Evolutionary conservation across 2,329 filamentous ascomycete species (phyloP), one percentile per base, ranked within the genome.

Genomic region (Onygenales sp.): DNA sequence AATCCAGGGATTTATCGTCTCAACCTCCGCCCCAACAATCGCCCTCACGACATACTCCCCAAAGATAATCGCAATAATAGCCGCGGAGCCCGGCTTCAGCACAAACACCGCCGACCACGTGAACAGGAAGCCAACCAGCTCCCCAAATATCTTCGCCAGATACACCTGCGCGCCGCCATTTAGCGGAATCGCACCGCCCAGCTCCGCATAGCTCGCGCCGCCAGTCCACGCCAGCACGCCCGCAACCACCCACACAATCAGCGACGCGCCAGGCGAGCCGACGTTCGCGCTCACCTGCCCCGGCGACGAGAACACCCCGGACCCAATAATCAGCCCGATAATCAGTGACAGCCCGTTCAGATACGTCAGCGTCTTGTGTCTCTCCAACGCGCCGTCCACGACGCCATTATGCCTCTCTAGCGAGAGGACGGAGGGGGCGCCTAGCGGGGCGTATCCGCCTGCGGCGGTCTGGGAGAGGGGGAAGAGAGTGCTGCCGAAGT

Each of bases 31-130:
- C 7, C 91, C 91, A 55, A 95, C 85, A 43, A 87, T 79, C 11
- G 90, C 91, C 46, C 90, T 81, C 51, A 96, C 89, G n/a, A 95
- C 75, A 66, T 98, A 98, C 72, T 98, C 93, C 43, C 93, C 93
- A 77, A 97, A 96, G 64, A 98, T 96, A 61, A 98, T 96, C 59
- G 92, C 81, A 59, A 98, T 89, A 66, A 98, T 98, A 57, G 93
- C 93, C 8, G 90, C 85, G 41, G 88, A 87, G 2, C 93, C 93
- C 0, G 93, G 93, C 72, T 96, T 97, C 57, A 98, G 76, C 10
- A 98, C 93, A 56, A 93, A 80, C 13, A 97, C 89, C 0, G 93
- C 91, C 50, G 89, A 90, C 93, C 93, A 98, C 2, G 91, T 94
- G 70, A 96, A 98, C 36, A 97, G 75, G 66, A 98, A 98, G 0